Evolutionary conservation across 768 basidiomycete genomes (phyloP).

Genomic region (Fibroporia radiculosa): DNA sequence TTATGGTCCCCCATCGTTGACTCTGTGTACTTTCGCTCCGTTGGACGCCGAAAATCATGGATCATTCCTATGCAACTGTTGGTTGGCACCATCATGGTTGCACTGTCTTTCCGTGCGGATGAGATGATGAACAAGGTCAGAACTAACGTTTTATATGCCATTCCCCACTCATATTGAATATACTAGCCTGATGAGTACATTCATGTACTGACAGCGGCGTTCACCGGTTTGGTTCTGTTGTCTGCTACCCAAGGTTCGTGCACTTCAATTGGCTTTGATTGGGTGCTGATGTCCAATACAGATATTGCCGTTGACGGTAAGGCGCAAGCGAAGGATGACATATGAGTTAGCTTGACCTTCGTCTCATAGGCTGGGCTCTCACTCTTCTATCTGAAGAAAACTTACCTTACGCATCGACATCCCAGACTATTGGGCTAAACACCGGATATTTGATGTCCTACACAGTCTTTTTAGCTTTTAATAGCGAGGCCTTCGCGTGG

Average conservation of each 20-base stretch:
- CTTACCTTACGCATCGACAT: constrained; percentile 93
- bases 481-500: constrained; percentile 86
- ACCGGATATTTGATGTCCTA: constrained; percentile 94
- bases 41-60: constrained; percentile 98
- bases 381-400: constrained; percentile 88
- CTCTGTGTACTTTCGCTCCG: constrained; percentile 68
- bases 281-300: constrained; percentile 28
- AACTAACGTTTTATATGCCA: constrained; percentile 5
- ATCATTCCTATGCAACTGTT: constrained; percentile 95
- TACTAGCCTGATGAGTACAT: constrained; percentile 76
- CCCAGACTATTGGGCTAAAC: constrained; percentile 95
- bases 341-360: background rate
- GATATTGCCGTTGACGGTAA: constrained; percentile 97
- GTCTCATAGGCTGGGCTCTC: constrained; percentile 58
- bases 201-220: constrained; percentile 68
- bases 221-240: constrained; percentile 86
- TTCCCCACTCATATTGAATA: constrained; percentile 8
- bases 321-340: constrained; percentile 12
- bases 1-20: constrained; percentile 98
- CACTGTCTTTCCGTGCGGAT: constrained; percentile 68
- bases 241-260: constrained; percentile 88
- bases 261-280: background rate
- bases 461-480: constrained; percentile 95
- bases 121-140: constrained; percentile 71
- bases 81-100: constrained; percentile 78